Conservation (phyloP, 1,139 yeast species). For the Pneumocystis murina region DNA sequence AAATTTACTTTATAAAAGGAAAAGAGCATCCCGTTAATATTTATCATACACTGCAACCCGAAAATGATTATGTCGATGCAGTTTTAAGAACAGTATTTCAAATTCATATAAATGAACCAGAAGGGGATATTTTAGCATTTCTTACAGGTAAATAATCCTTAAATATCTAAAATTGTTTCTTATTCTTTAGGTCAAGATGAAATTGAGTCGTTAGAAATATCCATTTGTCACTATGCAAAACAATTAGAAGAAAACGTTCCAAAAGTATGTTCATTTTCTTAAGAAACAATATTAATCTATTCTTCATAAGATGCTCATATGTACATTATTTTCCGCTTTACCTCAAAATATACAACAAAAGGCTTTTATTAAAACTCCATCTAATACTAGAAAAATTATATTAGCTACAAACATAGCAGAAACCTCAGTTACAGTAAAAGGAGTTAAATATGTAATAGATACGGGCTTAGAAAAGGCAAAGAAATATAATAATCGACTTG, state of each 20-base stretch:
- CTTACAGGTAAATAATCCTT: slow-evolving; percentile 38
- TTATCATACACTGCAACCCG: slow-evolving; percentile 41
- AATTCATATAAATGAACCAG: slow-evolving; percentile 56
- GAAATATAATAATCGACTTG: slow-evolving; percentile 65
- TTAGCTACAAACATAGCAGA: slow-evolving; percentile 93
- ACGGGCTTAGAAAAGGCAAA: slow-evolving; percentile 85
- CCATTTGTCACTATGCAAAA: slow-evolving; percentile 47
- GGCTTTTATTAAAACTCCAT: slow-evolving; percentile 50
- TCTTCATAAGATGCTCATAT: slow-evolving; percentile 40
- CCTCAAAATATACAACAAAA: slow-evolving; percentile 70
- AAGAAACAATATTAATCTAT: slow-evolving; percentile 8
- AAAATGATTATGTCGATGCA: slow-evolving; percentile 74
- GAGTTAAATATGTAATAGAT: slow-evolving; percentile 87
- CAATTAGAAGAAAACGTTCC: slow-evolving; percentile 19
- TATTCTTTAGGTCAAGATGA: slow-evolving; percentile 58
- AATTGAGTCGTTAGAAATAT: slow-evolving; percentile 67
- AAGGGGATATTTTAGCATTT: slow-evolving; percentile 80
- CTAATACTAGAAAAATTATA: slow-evolving; percentile 61
- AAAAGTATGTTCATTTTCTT: slow-evolving; percentile 5
- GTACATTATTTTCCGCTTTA: slow-evolving; percentile 86
- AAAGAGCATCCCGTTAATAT: slow-evolving; percentile 73
- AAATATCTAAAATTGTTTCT: not conserved
- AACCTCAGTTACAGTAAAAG: slow-evolving; percentile 89
- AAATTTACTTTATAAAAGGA: slow-evolving; percentile 76
- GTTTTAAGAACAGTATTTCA: slow-evolving; percentile 63